A percentile compares a stretch with the other conserved stretches of the same genome.
Evolutionary conservation across 169 alveolate genomes (phyloP).

Genomic region (Plasmodium adleri): DNA sequence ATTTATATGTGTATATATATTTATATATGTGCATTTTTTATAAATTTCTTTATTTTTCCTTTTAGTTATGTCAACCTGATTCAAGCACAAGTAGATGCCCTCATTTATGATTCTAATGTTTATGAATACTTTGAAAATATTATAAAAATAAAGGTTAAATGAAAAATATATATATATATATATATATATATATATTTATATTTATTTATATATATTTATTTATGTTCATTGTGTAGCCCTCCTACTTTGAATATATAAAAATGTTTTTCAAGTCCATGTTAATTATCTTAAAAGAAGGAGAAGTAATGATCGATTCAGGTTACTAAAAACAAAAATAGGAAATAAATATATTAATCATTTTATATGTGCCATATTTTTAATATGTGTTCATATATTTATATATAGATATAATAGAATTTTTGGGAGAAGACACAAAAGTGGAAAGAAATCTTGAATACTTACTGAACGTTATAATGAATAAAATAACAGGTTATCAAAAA

Average conservation of each 20-base stretch:
- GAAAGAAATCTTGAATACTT: slow-evolving; percentile 52
- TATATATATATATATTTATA: background rate
- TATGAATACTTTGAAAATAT: slow-evolving; percentile 25
- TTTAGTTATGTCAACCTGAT: slow-evolving; percentile 43
- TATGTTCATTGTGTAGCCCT: slow-evolving; percentile 10
- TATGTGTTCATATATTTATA: background rate
- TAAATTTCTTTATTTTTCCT: background rate
- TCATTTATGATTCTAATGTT: slow-evolving; percentile 42
- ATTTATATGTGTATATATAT: background rate
- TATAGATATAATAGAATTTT: slow-evolving; percentile 47
- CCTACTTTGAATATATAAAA: slow-evolving; percentile 43
- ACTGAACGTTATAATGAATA: slow-evolving; percentile 24
- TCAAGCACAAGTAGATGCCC: slow-evolving; percentile 65
- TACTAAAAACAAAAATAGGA: background rate
- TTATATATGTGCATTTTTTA: background rate
- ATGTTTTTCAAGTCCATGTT: slow-evolving; percentile 51
- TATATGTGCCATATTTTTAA: background rate
- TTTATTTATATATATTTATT: background rate
- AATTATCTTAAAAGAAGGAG: slow-evolving; percentile 48
- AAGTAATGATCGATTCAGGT: slow-evolving; percentile 49
- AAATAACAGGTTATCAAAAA: slow-evolving; percentile 19
- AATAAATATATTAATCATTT: background rate
- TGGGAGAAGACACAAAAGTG: slow-evolving; percentile 58
- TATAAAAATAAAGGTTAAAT: slow-evolving; percentile 44
- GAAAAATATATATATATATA: background rate